phyloP scores from a whole-genome alignment of 1,284 basidiomycete species.

The Fomes fomentarius region DNA sequence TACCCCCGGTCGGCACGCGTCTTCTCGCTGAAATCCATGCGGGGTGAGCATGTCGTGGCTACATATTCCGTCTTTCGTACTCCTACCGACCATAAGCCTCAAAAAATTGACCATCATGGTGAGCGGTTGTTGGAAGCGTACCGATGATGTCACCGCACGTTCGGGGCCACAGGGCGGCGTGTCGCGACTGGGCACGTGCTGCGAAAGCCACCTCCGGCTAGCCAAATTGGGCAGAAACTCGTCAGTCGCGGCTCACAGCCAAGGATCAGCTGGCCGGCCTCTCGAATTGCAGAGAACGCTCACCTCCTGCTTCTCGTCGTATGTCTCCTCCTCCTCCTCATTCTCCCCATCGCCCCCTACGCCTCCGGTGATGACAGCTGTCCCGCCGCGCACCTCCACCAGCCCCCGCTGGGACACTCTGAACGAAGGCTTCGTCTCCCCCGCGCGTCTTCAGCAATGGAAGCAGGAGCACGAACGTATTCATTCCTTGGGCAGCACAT shows the following conservation, averaged over 20 bases:
- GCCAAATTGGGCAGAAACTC: not conserved
- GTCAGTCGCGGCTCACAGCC: not conserved
- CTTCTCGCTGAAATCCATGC: too few relatives aligned
- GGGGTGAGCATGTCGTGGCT: too few relatives aligned
- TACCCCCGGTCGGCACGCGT: too few relatives aligned
- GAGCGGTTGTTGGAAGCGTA: not conserved
- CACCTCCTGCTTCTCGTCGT: constrained; percentile 9
- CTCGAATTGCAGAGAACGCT: constrained; percentile 11
- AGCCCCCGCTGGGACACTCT: constrained; percentile 50
- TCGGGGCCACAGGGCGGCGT: not conserved
- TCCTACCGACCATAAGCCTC: too few relatives aligned
- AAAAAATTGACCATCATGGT: too few relatives aligned
- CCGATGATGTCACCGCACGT: not conserved
- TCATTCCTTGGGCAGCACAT: constrained; percentile 23
- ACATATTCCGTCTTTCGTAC: too few relatives aligned
- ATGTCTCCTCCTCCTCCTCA: constrained; percentile 15
- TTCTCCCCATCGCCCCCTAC: constrained; percentile 5
- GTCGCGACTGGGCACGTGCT: constrained; percentile 7
- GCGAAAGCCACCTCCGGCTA: not conserved
- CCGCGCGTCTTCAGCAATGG: constrained; percentile 49
- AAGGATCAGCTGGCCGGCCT: constrained; percentile 8
- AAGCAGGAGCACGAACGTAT: constrained; percentile 29
- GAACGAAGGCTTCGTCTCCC: constrained; percentile 52
- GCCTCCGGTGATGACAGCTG: constrained; percentile 22
- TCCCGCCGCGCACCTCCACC: constrained; percentile 22